Conservation (phyloP, 108 stramenopile genomes). For the Skeletonema tropicum region DNA sequence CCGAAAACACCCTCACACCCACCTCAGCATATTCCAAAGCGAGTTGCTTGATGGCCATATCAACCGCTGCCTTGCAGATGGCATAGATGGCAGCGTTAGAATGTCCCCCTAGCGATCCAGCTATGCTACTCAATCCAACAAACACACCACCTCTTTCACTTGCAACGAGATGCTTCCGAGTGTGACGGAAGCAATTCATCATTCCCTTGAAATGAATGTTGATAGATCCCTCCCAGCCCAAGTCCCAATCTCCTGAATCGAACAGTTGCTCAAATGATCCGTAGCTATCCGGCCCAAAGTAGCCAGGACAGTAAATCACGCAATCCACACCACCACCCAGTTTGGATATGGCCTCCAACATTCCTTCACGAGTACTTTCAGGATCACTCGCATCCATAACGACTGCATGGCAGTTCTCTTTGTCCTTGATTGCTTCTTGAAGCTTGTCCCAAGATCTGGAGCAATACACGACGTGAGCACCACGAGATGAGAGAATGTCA, state of each 20-base stretch:
- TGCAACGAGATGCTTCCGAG: conserved; percentile 6
- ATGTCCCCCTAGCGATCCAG: conserved; percentile 11
- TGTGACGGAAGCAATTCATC: conserved; percentile 15
- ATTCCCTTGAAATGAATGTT: conserved; percentile 22
- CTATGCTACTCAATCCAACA: conserved; percentile 15
- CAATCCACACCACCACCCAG: conserved; percentile 11
- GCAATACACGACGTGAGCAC: conserved; percentile 19
- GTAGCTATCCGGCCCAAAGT: conserved; percentile 16
- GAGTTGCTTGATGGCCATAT: conserved; percentile 12
- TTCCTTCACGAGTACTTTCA: not conserved
- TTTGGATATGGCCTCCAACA: not conserved
- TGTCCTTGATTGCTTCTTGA: not conserved
- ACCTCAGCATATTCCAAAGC: conserved; percentile 20
- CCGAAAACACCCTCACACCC: conserved; percentile 4
- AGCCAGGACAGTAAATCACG: conserved; percentile 18
- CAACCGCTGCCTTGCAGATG: conserved; percentile 17
- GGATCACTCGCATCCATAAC: conserved; percentile 6
- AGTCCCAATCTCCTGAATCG: conserved; percentile 14
- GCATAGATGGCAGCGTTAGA: conserved; percentile 18
- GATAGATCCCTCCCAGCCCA: conserved; percentile 14
- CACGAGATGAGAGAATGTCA: conserved; percentile 11
- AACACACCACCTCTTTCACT: conserved; percentile 10
- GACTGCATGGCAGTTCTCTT: not conserved
- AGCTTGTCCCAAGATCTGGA: conserved; percentile 1
- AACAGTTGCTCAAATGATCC: conserved; percentile 20